These are phyloP conservation scores for Amylostereum chailletii DNA, from an alignment of 1,284 basidiomycete genomes.

Conservation along the genomic window DNA sequence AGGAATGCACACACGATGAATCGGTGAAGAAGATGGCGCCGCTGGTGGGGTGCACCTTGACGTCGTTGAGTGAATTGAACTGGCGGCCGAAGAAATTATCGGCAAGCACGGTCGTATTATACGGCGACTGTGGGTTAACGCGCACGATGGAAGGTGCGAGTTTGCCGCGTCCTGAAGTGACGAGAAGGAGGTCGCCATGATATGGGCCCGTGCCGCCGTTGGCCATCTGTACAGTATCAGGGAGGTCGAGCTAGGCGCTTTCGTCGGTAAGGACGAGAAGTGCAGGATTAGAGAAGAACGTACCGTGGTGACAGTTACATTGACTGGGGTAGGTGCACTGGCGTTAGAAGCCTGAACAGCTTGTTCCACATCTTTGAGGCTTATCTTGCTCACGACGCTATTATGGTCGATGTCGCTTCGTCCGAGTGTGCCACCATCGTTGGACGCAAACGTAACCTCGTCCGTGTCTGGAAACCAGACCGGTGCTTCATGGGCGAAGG, in stretches of 20 bases:
- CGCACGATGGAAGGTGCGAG: slow-evolving; percentile 56
- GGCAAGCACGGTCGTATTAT: slow-evolving; percentile 22
- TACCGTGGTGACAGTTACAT: slow-evolving; percentile 48
- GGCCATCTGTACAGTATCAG: slow-evolving; percentile 52
- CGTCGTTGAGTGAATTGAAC: slow-evolving; percentile 77
- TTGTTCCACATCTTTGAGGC: slow-evolving; percentile 24
- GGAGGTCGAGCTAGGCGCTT: slow-evolving; percentile 34
- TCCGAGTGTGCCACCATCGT: slow-evolving; percentile 33
- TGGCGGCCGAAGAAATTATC: slow-evolving; percentile 57
- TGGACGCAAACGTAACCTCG: slow-evolving; percentile 46
- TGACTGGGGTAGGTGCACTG: slow-evolving; percentile 28
- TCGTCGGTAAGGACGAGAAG: background rate
- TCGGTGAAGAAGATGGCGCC: slow-evolving; percentile 69
- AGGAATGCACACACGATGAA: slow-evolving; percentile 37
- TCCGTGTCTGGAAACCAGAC: slow-evolving; percentile 53
- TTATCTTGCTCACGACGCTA: slow-evolving; percentile 31
- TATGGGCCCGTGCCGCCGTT: slow-evolving; percentile 71
- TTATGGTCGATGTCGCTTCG: slow-evolving; percentile 34
- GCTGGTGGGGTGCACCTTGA: slow-evolving; percentile 60
- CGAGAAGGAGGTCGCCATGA: slow-evolving; percentile 51
- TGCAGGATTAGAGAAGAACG: slow-evolving; percentile 14
- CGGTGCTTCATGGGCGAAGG: slow-evolving; percentile 70
- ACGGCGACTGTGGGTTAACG: slow-evolving; percentile 55
- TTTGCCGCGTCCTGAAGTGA: slow-evolving; percentile 59
- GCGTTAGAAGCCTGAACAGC: slow-evolving; percentile 19